Conservation (phyloP, 768 basidiomycete species). For the Hygrophoropsis aurantiaca region DNA sequence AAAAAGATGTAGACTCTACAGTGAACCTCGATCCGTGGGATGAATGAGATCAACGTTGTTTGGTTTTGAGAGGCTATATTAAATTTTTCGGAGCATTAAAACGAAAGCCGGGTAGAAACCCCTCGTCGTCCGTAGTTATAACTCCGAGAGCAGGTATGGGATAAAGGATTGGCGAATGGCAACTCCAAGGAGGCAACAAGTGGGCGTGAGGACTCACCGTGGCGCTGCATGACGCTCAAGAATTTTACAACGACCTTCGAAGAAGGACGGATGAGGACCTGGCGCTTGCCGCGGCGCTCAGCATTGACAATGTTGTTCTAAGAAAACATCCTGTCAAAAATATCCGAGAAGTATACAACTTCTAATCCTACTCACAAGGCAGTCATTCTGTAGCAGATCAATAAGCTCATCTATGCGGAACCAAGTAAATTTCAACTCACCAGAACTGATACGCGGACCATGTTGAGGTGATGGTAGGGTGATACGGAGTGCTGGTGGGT, state of each 20-base stretch:
- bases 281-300: conserved; percentile 98
- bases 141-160: conserved; percentile 49
- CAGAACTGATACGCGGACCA: conserved; percentile 89
- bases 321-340: conserved; percentile 5
- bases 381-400: conserved; percentile 50
- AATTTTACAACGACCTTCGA: conserved; percentile 99
- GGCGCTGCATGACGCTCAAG: conserved; percentile 97
- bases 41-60: conserved; percentile 43
- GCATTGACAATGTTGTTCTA: conserved; percentile 99
- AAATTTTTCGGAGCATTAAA: conserved; percentile 82
- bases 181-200: conserved; percentile 27
- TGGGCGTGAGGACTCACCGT: conserved; percentile 55
- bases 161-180: conserved; percentile 32
- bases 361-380: conserved; percentile 35
- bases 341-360: background rate
- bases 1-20: conserved; percentile 28
- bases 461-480: conserved; percentile 37
- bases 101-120: conserved; percentile 65
- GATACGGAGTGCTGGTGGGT: conserved; percentile 18
- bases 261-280: conserved; percentile 95
- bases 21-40: conserved; percentile 26
- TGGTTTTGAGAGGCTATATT: conserved; percentile 58
- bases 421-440: conserved; percentile 32
- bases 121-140: conserved; percentile 85
- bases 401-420: conserved; percentile 1